Base-by-base conservation (phyloP, 495 filamentous ascomycete genomes). In the Aspergillus bertholletiae region DNA sequence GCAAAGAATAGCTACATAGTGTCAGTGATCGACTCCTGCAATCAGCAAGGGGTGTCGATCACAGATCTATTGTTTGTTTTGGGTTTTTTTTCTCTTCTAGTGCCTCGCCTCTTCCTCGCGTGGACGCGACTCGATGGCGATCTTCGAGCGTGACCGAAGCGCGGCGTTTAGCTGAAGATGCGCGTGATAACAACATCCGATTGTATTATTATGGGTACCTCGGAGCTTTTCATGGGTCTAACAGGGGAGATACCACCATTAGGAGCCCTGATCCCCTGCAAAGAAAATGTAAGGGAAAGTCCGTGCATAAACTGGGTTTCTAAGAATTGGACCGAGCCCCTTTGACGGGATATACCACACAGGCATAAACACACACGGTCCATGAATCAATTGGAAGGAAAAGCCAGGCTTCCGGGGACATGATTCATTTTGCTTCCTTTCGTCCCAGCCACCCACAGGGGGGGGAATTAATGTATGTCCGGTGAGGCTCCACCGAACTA, bases 11-110 rank as follows among this genome's bases (percentile, higher is more conserved):
- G 37, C 8, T 17, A n/a, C n/a, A n/a, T n/a, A 18, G 22, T 22
- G 45, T n/a, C 17, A 47, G 45, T 27, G 23, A 27, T 39, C 18
- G 27, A 30, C 21, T 51, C 9, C 8, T 32, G 24, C 11, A 13
- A 45, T 52, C 44, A 45, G 50, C 50, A 52, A 52, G 50, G 50
- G 27, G 37, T 17, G 50, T 18, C 50, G 50, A 52, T 52, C 50
- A 45, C 20, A 30, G n/a, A n/a, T n/a, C n/a, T n/a, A n/a, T n/a
- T n/a, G n/a, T n/a, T n/a, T n/a, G n/a, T n/a, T n/a, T n/a, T n/a
- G n/a, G n/a, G n/a, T n/a, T n/a, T n/a, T n/a, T n/a, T n/a, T n/a
- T n/a, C n/a, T n/a, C n/a, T n/a, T n/a, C n/a, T n/a, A n/a, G n/a
- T n/a, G n/a, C n/a, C n/a, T n/a, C n/a, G n/a, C n/a, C n/a, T n/a